A percentile compares a stretch with the other conserved stretches of the same genome.
These are phyloP conservation scores for Zoysia matrella DNA, from an alignment of 202 grass and related monocot genomes.

Conservation along the genomic window DNA sequence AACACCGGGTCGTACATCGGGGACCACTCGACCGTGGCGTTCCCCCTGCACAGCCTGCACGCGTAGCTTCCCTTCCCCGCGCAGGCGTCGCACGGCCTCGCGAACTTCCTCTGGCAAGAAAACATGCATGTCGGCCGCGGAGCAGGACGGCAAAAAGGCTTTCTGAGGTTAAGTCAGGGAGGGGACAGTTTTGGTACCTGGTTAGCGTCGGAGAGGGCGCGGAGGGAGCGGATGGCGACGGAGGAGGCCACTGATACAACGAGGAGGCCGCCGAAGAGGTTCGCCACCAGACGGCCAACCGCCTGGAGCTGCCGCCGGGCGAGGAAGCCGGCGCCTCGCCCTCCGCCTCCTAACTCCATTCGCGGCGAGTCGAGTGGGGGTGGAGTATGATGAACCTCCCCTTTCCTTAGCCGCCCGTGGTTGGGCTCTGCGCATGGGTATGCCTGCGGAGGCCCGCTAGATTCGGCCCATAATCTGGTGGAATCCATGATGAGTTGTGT, in stretches of 20 bases:
- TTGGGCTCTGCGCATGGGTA: conserved; percentile 2
- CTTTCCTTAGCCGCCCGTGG: not conserved
- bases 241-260: no score
- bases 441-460: not conserved
- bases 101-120: conserved; percentile 67
- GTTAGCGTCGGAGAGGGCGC: conserved; percentile 69
- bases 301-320: no score
- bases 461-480: not conserved
- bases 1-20: conserved; percentile 86
- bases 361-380: not conserved
- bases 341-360: conserved; percentile 38
- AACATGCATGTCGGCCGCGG: not conserved
- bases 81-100: conserved; percentile 62
- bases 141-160: not conserved
- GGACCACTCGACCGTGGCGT: conserved; percentile 81
- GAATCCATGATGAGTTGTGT: no score
- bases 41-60: conserved; percentile 86
- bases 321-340: no score
- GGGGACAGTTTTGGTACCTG: conserved; percentile 41
- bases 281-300: no score
- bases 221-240: conserved; percentile 56
- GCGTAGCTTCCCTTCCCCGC: conserved; percentile 79
- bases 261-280: no score
- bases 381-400: not conserved
- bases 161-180: not conserved